Base-by-base conservation (phyloP, 352 stramenopile species). In the Sclerospora graminicola region DNA sequence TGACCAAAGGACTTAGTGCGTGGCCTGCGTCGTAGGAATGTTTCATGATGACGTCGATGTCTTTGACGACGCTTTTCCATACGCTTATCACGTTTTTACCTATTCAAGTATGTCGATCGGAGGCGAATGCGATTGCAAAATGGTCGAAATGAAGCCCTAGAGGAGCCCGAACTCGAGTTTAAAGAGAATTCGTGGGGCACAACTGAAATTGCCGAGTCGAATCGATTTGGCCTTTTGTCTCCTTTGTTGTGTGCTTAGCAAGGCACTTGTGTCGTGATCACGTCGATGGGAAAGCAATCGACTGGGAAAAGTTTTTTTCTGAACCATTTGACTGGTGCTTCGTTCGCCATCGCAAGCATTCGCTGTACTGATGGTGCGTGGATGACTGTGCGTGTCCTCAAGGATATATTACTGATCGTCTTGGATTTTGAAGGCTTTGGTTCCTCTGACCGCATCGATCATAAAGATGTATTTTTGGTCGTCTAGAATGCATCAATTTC, bases 301-400 rank as follows among this genome's bases (percentile, higher is more conserved):
- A 89, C 76, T 1, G 76, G 76, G 3, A 85, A 89, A 28, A 85
- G 71, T 35, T 89, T 85, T 33, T 86, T 84, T 16, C 38, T 89
- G 1, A 89, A 89, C 18, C 76, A 86, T 35, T 40, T 88, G 45
- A 85, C 69, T 0, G 72, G 75, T 11, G 80, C 65, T 2, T 88
- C 75, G 15, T 88, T 85, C 56, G 72, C 73, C 2, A 85, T 82
- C 36, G 53, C 73, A 42, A 70, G 70, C 8, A 62, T 61, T 7
- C 63, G 69, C 11, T 83, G 73, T 38, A 84, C 70, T 0, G 68
- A 86, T n/a, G n/a, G n/a, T n/a, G n/a, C n/a, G n/a, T n/a, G n/a
- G n/a, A n/a, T n/a, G n/a, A n/a, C n/a, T n/a, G n/a, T n/a, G n/a
- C n/a, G n/a, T n/a, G n/a, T n/a, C n/a, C n/a, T n/a, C n/a, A n/a